phyloP scores from a whole-genome alignment of 2,329 filamentous ascomycete genomes.

The Colletotrichum nymphaeae region DNA sequence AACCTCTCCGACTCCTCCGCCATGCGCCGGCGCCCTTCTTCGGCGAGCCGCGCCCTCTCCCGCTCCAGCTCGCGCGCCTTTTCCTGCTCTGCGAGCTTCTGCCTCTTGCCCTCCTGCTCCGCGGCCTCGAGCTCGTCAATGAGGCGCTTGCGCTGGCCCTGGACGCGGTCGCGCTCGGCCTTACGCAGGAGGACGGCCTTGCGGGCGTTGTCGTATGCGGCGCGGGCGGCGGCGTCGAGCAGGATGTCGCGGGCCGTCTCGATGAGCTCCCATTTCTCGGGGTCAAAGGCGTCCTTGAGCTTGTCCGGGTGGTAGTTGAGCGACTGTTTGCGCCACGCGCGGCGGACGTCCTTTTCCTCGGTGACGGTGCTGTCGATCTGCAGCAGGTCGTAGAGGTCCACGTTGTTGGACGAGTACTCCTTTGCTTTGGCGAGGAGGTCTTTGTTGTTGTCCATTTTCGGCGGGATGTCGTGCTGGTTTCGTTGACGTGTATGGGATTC shows the following conservation, averaged over 20 bases:
- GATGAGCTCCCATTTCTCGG: constrained; percentile 85
- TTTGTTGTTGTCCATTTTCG: constrained; percentile 46
- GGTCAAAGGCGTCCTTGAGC: constrained; percentile 78
- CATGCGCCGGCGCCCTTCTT: constrained; percentile 47
- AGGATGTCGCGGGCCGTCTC: constrained; percentile 90
- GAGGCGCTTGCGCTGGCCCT: constrained; percentile 78
- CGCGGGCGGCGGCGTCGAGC: constrained; percentile 75
- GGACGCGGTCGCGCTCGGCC: constrained; percentile 78
- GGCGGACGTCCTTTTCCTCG: constrained; percentile 78
- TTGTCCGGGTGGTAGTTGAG: constrained; percentile 97
- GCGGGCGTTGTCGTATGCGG: constrained; percentile 82
- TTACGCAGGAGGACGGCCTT: constrained; percentile 77
- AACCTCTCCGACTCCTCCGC: constrained; percentile 52
- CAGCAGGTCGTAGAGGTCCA: constrained; percentile 84
- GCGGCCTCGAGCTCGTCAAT: constrained; percentile 87
- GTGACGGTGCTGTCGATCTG: constrained; percentile 70
- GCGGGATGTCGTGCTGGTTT: neutral
- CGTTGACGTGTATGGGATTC: neutral
- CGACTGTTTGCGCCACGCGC: constrained; percentile 85
- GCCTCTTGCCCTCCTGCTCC: constrained; percentile 74
- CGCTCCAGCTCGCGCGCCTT: constrained; percentile 48
- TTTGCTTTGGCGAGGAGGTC: constrained; percentile 65
- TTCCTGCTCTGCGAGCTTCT: constrained; percentile 61
- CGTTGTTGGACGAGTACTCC: constrained; percentile 69
- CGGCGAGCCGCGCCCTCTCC: constrained; percentile 50